Conservation (phyloP, 2,329 filamentous ascomycete genomes). For the Pseudogymnoascus sp. region DNA sequence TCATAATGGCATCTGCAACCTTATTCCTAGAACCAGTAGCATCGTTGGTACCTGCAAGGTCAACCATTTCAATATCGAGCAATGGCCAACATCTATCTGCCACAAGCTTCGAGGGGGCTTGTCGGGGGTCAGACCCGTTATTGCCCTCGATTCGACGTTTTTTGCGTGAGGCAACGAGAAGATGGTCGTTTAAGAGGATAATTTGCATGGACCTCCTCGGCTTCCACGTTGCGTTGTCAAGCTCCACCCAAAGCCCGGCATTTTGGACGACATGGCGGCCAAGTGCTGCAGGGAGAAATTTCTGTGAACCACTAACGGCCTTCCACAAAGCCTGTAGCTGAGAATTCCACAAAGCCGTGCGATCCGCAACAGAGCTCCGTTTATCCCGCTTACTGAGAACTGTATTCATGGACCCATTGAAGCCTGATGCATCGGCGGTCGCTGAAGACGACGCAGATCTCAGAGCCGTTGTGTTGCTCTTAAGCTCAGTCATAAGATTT, state of each 20-base stretch:
- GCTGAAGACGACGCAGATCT: constrained; percentile 48
- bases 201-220: constrained; percentile 81
- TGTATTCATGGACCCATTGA: constrained; percentile 43
- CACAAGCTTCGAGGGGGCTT: constrained; percentile 63
- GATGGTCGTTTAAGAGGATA: constrained; percentile 87
- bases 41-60: constrained; percentile 63
- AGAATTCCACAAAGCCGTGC: constrained; percentile 58
- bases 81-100: constrained; percentile 92
- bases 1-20: constrained; percentile 78
- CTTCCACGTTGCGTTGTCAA: constrained; percentile 97
- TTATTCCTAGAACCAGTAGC: constrained; percentile 49
- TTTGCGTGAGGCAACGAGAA: constrained; percentile 84
- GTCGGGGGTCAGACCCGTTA: constrained; percentile 38
- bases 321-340: constrained; percentile 83
- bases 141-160: constrained; percentile 74
- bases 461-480: constrained; percentile 61
- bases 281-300: constrained; percentile 81
- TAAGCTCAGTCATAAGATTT: constrained; percentile 87
- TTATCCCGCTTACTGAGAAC: constrained; percentile 64
- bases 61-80: constrained; percentile 84
- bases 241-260: constrained; percentile 86
- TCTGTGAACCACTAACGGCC: constrained; percentile 94
- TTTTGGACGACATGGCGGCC: constrained; percentile 94
- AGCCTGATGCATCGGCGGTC: constrained; percentile 39
- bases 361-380: constrained; percentile 74